These are phyloP conservation scores for Pseudognaphalium luteoalbum DNA, from an alignment of 129 eudicot genomes.

Conservation along the genomic window DNA sequence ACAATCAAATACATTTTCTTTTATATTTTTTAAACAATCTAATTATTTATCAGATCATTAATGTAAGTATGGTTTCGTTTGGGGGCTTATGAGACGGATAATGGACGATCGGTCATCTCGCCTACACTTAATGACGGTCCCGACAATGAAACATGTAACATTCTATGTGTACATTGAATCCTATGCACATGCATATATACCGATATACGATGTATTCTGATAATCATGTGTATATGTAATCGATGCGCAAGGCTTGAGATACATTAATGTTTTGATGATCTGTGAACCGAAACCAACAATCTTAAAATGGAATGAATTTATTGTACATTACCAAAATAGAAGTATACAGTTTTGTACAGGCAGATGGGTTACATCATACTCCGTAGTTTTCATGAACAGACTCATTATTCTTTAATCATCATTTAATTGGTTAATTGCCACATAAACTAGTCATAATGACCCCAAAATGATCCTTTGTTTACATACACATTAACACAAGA, in stretches of 20 bases:
- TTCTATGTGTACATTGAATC: background rate
- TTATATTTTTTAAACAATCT: no score
- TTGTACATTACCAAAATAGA: no score
- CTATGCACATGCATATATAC: background rate
- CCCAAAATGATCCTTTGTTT: no score
- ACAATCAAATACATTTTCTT: no score
- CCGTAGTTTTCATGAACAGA: background rate
- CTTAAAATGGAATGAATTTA: background rate
- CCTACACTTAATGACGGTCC: no score
- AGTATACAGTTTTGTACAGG: background rate
- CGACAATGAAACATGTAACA: background rate
- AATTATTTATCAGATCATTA: no score
- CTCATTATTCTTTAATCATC: background rate
- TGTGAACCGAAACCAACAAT: background rate
- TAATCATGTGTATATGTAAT: background rate
- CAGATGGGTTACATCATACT: background rate
- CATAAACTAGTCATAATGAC: no score
- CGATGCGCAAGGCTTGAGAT: background rate
- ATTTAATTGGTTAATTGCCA: no score
- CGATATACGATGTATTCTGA: background rate
- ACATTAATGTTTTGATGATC: background rate
- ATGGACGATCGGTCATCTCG: no score
- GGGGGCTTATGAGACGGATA: no score
- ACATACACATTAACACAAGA: no score
- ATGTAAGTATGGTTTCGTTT: no score